These are phyloP conservation scores for Penicillium cinerascens DNA, from an alignment of 495 filamentous ascomycete species.

Conservation along the genomic window DNA sequence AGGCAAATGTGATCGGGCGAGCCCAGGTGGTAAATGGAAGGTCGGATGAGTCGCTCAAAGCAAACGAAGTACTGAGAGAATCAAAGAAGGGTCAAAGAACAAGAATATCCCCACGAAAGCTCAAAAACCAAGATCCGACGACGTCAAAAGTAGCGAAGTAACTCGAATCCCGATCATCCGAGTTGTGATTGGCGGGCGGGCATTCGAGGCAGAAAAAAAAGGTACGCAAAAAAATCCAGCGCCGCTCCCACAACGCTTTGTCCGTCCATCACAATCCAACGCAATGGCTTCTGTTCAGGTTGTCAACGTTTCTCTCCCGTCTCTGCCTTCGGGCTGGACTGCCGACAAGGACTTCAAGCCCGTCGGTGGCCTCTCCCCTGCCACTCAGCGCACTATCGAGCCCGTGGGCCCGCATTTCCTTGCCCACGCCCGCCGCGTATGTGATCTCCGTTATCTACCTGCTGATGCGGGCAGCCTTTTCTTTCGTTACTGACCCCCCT, in stretches of 20 bases:
- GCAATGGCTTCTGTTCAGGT: conserved; percentile 48
- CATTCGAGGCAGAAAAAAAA: conserved; percentile 35
- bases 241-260: conserved; percentile 16
- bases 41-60: background rate
- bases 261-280: conserved; percentile 12
- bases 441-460: conserved; percentile 3
- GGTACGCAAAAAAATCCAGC: conserved; percentile 23
- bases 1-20: background rate
- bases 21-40: background rate
- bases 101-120: background rate
- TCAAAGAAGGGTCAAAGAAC: background rate
- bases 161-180: conserved; percentile 25
- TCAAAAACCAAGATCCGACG: conserved; percentile 10
- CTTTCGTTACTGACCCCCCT: conserved; percentile 20
- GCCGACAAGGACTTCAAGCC: conserved; percentile 90
- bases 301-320: conserved; percentile 61
- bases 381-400: conserved; percentile 82
- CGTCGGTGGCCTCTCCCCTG: conserved; percentile 61
- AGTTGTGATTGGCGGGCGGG: conserved; percentile 36
- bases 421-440: conserved; percentile 88
- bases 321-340: conserved; percentile 76
- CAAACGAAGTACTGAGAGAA: background rate
- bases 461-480: conserved; percentile 3
- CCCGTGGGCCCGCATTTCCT: conserved; percentile 97
- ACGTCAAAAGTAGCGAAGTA: conserved; percentile 13